phyloP scores from a whole-genome alignment of 257 asterid species.

The Nicotiana otophora region DNA sequence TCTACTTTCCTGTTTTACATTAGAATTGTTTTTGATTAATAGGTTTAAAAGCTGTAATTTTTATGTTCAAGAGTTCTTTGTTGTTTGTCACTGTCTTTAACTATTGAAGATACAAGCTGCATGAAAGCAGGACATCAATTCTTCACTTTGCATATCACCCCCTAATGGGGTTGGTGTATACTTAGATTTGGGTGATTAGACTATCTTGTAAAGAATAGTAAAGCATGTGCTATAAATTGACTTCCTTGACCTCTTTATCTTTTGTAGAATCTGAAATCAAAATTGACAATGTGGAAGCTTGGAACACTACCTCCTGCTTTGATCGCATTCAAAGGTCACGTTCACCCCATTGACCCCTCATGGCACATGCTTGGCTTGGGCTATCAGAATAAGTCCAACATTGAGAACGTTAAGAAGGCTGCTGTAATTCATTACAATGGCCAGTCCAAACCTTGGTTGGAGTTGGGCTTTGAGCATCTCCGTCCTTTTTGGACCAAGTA shows the following conservation, averaged over 20 bases:
- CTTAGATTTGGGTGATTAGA: neutral
- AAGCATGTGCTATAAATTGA: neutral
- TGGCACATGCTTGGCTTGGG: slow-evolving; percentile 99
- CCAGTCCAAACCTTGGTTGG: slow-evolving; percentile 96
- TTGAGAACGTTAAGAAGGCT: slow-evolving; percentile 68
- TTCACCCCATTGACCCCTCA: slow-evolving; percentile 81
- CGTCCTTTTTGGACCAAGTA: slow-evolving; percentile 98
- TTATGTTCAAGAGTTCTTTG: neutral
- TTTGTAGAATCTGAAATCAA: slow-evolving; percentile 89
- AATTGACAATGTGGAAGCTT: slow-evolving; percentile 89
- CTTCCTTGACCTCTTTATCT: neutral
- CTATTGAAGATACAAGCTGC: neutral
- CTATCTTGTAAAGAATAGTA: neutral
- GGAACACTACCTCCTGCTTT: slow-evolving; percentile 99
- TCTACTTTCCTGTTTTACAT: neutral
- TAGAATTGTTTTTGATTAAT: neutral
- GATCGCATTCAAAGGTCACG: slow-evolving; percentile 84
- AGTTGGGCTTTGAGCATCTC: slow-evolving; percentile 95
- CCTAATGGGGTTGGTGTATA: neutral
- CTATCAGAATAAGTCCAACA: slow-evolving; percentile 71
- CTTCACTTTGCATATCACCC: neutral
- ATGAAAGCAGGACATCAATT: neutral
- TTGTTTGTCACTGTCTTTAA: neutral
- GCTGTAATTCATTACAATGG: slow-evolving; percentile 99
- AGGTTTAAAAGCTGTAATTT: neutral